These are phyloP conservation scores for Ustilago shanxiensis DNA, from an alignment of 1,284 basidiomycete species.

Conservation along the genomic window DNA sequence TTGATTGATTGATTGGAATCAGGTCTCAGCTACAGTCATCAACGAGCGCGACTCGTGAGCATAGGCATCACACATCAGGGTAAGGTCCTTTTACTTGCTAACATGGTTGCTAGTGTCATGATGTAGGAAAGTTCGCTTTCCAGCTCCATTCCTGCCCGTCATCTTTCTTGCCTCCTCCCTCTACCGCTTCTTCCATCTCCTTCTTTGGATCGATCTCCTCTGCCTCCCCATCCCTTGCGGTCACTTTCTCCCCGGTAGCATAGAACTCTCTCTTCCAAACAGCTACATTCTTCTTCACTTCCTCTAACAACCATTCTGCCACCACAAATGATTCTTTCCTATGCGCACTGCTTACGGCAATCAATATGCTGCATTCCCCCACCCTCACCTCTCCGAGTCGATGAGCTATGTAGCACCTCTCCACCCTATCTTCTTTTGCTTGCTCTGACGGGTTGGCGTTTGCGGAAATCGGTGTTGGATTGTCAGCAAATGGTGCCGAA, in stretches of 20 bases:
- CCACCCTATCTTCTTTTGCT: conserved; percentile 20
- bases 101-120: conserved; percentile 9
- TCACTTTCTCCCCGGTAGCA: conserved; percentile 18
- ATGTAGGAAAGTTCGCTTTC: conserved; percentile 45
- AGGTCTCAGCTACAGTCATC: not conserved
- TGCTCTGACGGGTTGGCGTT: conserved; percentile 6
- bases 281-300: conserved; percentile 83
- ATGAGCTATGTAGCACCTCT: conserved; percentile 77
- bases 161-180: not conserved
- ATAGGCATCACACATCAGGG: not conserved
- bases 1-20: too few species aligned
- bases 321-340: conserved; percentile 83
- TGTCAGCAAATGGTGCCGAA: conserved; percentile 20
- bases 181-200: not conserved
- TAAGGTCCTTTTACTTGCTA: not conserved
- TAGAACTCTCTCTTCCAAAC: conserved; percentile 88
- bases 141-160: conserved; percentile 27
- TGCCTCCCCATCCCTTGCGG: conserved; percentile 28
- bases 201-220: not conserved
- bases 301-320: conserved; percentile 84
- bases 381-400: conserved; percentile 83
- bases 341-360: conserved; percentile 87
- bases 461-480: conserved; percentile 16
- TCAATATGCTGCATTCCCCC: conserved; percentile 83
- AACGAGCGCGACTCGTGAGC: not conserved